These are phyloP conservation scores for Epicoccum sorghinum DNA, from an alignment of 2,329 filamentous ascomycete species.

Conservation along the genomic window DNA sequence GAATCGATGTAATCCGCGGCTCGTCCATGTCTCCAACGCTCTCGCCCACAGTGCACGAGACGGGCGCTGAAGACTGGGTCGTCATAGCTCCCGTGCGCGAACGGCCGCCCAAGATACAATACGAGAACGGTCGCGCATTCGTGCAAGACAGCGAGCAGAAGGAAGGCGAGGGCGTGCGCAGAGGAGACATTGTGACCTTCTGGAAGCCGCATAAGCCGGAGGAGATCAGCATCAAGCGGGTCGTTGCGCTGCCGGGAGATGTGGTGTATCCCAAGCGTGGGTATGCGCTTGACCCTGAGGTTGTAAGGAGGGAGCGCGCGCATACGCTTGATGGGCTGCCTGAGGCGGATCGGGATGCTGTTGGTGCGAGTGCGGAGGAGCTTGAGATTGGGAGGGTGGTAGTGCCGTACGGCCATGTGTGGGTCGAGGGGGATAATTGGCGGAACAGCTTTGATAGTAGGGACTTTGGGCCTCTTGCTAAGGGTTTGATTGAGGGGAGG, in stretches of 20 bases:
- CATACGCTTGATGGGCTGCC: slow-evolving; percentile 41
- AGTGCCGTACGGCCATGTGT: slow-evolving; percentile 85
- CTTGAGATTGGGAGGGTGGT: slow-evolving; percentile 51
- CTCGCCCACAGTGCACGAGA: slow-evolving; percentile 49
- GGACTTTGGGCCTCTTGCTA: slow-evolving; percentile 83
- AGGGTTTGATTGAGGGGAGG: slow-evolving; percentile 74
- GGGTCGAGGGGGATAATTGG: slow-evolving; percentile 91
- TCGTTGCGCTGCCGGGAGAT: slow-evolving; percentile 83
- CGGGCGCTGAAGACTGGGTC: slow-evolving; percentile 48
- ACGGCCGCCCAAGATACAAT: slow-evolving; percentile 21
- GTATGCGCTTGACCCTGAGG: slow-evolving; percentile 54
- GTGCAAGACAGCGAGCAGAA: not conserved
- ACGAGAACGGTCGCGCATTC: slow-evolving; percentile 9
- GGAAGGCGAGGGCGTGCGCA: slow-evolving; percentile 41
- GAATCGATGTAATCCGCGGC: slow-evolving; percentile 48
- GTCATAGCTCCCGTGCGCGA: slow-evolving; percentile 40
- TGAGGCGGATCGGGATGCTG: slow-evolving; percentile 22
- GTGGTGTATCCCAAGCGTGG: slow-evolving; percentile 58
- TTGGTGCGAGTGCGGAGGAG: slow-evolving; percentile 18
- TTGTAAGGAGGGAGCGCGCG: slow-evolving; percentile 14
- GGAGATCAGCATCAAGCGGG: slow-evolving; percentile 75
- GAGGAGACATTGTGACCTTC: slow-evolving; percentile 55
- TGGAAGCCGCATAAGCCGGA: slow-evolving; percentile 69
- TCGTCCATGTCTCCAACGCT: slow-evolving; percentile 55
- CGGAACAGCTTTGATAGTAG: slow-evolving; percentile 82